A percentile compares a stretch with the other conserved stretches of the same genome.
Evolutionary conservation across 768 basidiomycete species (phyloP).

Genomic region (Suillus variegatus): DNA sequence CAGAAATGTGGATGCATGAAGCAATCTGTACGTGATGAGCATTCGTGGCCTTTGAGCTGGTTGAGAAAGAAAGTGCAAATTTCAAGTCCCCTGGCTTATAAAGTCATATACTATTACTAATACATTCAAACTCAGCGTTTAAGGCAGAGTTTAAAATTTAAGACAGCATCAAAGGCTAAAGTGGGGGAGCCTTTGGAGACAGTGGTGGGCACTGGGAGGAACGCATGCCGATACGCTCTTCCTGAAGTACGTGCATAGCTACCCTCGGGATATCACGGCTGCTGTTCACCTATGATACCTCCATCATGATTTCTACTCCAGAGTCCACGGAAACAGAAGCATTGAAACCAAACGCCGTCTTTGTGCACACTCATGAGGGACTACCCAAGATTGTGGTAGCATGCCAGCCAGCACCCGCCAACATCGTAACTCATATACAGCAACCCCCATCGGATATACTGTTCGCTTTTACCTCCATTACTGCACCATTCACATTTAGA

Average conservation of each 20-base stretch:
- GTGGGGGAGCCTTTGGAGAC: not conserved
- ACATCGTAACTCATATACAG: not conserved
- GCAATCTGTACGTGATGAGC: conserved; percentile 58
- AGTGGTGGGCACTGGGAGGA: not conserved
- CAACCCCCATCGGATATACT: not conserved
- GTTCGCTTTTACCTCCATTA: not conserved
- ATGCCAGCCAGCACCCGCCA: not conserved
- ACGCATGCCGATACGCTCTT: not conserved
- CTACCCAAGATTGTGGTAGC: not conserved
- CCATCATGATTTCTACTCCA: not conserved
- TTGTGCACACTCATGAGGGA: not conserved
- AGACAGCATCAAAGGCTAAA: too few relatives aligned
- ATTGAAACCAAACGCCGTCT: not conserved
- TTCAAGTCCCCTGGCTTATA: not conserved
- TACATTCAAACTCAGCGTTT: not conserved
- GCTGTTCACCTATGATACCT: not conserved
- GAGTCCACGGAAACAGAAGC: not conserved
- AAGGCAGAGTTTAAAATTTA: not conserved
- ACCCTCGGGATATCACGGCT: not conserved
- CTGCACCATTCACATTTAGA: not conserved
- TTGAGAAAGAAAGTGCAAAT: not conserved
- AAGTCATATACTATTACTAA: too few relatives aligned
- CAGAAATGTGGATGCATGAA: conserved; percentile 39
- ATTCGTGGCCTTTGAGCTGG: conserved; percentile 60
- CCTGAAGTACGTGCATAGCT: not conserved